Base-by-base conservation (phyloP, 768 basidiomycete genomes). In the Tricholoma sp. region DNA sequence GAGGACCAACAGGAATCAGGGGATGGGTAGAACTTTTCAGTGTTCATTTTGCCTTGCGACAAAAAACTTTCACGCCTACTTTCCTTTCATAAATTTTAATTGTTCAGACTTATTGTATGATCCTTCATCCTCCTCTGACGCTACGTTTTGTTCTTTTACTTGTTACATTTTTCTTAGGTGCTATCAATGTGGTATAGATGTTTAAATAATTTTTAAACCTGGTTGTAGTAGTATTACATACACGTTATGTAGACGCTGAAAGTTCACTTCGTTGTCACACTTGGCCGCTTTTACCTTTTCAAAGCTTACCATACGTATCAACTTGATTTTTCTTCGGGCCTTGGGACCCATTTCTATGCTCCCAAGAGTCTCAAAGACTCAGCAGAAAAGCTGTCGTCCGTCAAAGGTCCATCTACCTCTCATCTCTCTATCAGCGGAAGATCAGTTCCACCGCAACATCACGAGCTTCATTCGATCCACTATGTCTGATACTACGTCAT, bases 391-490 rank as follows among this genome's bases (percentile, higher is more conserved):
- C 22, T 22, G 31, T 32, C 59, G 46, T 34, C 58, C 61, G 21
- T 50, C 72, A 57, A 74, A 67, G 58, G 65, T 69, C 54, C 73
- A 74, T 57, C 64, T 76, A 22, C 72, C 71, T 41, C 73, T 79
- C 52, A 82, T 84, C 32, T 76, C 76, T 0, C 71, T 81, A 35
- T 75, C 84, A 1, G 61, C 81, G 3, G 67, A 70, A 54, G 77
- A 82, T 41, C 82, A 87, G 63, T 86, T 89, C 62, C 74, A 74
- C 57, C 81, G 80, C 65, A 78, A 80, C 55, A 68, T 86, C 47
- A 69, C 76, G 57, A 81, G 76, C 56, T 75, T 87, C 50, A 66
- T 88, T 50, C 69, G 78, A 41, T 72, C 74, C 0, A 76, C 79
- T 47, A 83, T 84, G 82, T 65, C 74, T 3, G 74, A 75, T 54